A percentile compares a stretch with the other conserved stretches of the same genome.
Conservation (phyloP, 108 stramenopile species). For the Cyclotella distinguenda region DNA sequence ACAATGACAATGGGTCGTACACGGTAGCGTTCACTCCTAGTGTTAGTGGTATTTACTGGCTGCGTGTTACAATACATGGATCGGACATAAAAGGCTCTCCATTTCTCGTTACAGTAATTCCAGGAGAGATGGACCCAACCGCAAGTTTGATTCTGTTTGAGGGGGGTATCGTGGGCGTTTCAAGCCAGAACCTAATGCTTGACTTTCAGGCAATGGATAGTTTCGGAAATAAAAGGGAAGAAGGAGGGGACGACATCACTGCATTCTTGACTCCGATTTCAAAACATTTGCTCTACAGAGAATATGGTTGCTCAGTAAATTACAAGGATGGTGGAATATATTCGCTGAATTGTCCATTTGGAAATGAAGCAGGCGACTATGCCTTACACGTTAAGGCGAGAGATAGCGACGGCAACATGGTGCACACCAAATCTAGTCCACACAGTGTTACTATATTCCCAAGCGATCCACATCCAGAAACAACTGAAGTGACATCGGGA, state of each 20-base stretch:
- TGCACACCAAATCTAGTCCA: slow-evolving; percentile 24
- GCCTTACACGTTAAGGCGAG: slow-evolving; percentile 1
- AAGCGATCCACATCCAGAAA: slow-evolving; percentile 17
- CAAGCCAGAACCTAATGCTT: slow-evolving; percentile 5
- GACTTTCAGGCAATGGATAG: slow-evolving; percentile 18
- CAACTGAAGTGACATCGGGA: slow-evolving; percentile 10
- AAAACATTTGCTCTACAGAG: not conserved
- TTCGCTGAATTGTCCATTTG: slow-evolving; percentile 9
- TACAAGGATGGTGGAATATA: slow-evolving; percentile 9
- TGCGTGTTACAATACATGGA: slow-evolving; percentile 7
- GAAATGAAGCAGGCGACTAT: not conserved
- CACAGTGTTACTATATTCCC: slow-evolving; percentile 15
- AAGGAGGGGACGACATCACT: slow-evolving; percentile 10
- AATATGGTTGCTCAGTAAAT: slow-evolving; percentile 5
- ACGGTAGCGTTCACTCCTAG: slow-evolving; percentile 3
- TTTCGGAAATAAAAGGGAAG: slow-evolving; percentile 4
- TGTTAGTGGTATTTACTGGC: slow-evolving; percentile 3
- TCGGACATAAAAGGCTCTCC: slow-evolving; percentile 14
- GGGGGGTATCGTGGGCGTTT: not conserved
- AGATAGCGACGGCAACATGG: not conserved
- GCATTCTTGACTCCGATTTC: slow-evolving; percentile 13
- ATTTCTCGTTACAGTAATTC: slow-evolving; percentile 13
- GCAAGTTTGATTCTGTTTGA: slow-evolving; percentile 1
- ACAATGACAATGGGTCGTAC: slow-evolving; percentile 11
- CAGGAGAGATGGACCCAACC: slow-evolving; percentile 8